phyloP scores from a whole-genome alignment of 768 basidiomycete genomes.

The Kwoniella botswanensis region DNA sequence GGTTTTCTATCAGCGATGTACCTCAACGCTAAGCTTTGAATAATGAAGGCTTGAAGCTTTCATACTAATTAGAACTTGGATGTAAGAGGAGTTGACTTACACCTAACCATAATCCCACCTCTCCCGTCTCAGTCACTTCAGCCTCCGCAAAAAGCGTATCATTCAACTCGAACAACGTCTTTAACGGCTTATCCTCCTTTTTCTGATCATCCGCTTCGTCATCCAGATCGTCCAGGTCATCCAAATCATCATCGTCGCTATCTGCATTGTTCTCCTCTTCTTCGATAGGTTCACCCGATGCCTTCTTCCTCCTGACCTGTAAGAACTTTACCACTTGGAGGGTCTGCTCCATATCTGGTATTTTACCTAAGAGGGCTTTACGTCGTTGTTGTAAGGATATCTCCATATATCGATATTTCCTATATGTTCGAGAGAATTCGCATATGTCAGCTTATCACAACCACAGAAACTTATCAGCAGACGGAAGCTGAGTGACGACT shows the following conservation, averaged over 20 bases:
- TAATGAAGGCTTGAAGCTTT: no score
- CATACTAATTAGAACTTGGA: no score
- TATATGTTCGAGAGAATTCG: slow-evolving; percentile 56
- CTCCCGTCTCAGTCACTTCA: slow-evolving; percentile 80
- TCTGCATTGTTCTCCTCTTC: slow-evolving; percentile 30
- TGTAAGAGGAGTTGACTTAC: slow-evolving; percentile 63
- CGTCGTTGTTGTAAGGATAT: slow-evolving; percentile 77
- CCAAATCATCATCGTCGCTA: slow-evolving; percentile 60
- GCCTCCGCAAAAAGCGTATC: slow-evolving; percentile 95
- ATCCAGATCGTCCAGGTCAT: slow-evolving; percentile 61
- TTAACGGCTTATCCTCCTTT: slow-evolving; percentile 62
- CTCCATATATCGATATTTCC: slow-evolving; percentile 99
- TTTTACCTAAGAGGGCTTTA: slow-evolving; percentile 84
- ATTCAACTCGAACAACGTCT: slow-evolving; percentile 90
- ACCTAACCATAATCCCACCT: slow-evolving; percentile 93
- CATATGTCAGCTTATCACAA: not conserved
- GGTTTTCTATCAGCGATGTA: no score
- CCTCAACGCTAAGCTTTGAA: no score
- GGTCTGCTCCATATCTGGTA: slow-evolving; percentile 93
- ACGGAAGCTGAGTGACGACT: not conserved
- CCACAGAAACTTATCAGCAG: not conserved
- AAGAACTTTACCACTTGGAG: slow-evolving; percentile 85
- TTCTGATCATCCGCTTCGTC: slow-evolving; percentile 58
- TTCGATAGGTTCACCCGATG: slow-evolving; percentile 54
- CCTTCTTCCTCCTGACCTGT: slow-evolving; percentile 70